Base-by-base conservation (phyloP, 2,329 filamentous ascomycete genomes). In the Colletotrichum coccodes region DNA sequence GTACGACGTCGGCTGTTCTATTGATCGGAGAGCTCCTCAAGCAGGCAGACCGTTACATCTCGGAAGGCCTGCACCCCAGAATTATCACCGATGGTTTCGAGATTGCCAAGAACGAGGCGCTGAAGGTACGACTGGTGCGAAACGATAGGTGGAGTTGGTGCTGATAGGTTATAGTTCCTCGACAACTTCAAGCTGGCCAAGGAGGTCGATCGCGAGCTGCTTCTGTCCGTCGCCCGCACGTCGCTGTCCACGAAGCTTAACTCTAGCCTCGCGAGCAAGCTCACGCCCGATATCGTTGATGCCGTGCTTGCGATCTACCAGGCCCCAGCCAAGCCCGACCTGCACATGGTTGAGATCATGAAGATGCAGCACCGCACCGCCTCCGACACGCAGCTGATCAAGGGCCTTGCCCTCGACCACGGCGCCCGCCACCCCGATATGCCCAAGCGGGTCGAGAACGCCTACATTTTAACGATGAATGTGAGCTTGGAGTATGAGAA, bases 311-410 rank as follows among this genome's bases (percentile, higher is more conserved):
- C 96, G 72, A 99, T 99, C 80, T 95, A 98, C 85, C 89, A 94
- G 80, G 86, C 93, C 21, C 94, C 94, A 30, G 90, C 90, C 71
- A 98, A 98, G 85, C 97, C 97, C 64, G 96, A 99, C 83, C 83
- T 99, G 77, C 95, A 98, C 86, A 99, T 99, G 96, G 89, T 99
- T 73, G 96, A 99, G 83, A 98, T 99, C 76, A 99, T 99, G 96
- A 98, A 97, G 81, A 98, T 99, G 95, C 96, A 99, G 85, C 96
- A 99, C 85, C 93, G 95, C 75, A 94, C 94, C 60, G 95, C 95
- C 68, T 94, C 96, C 36, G 96, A 99, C 81, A 99, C 96, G 65
- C 94, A 97, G 81, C 90, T 99, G 68, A 98, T 99, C 80, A 91
- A 93, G 72, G 96, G 96, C 69, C 87, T 99, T 67, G 96, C 94